Evolutionary conservation across 2,329 filamentous ascomycete species (phyloP), one percentile per base, ranked within the genome.

Genomic region (Rhexocercosporidium sp.): DNA sequence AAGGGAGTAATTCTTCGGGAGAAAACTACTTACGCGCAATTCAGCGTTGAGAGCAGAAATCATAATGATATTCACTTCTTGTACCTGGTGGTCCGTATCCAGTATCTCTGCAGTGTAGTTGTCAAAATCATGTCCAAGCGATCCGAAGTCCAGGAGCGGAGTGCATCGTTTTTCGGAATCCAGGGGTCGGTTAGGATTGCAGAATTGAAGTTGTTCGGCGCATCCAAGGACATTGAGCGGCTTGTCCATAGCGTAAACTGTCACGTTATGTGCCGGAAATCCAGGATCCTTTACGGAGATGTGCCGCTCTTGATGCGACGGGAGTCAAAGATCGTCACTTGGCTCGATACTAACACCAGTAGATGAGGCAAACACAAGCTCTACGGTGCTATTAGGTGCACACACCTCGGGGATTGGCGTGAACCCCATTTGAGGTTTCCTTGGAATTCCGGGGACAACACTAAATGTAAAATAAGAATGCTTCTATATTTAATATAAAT

Each of bases 251-350:
- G 3, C 27, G 37, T 62, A 62, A 27, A 51, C 34, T 16, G 59
- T 51, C 7, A 20, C 20, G 14, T 62, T 62, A 3, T 9, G 47
- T 1, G 25, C 16, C 6, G 14, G 16, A 6, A 14, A 29, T 11
- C 37, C 39, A 18, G 44, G 41, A 22, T 31, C 39, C 9, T 20
- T 20, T 20, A 31, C 25, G 5, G 22, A 31, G 14, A 20, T 1
- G 22, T 11, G 6, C 9, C 8, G 9, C 7, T 1, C 9, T 51
- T 62, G 9, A 14, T 62, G 59, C 1, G 59, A 27, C 12, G 59
- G 37, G 5, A 62, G 59, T 46, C 59, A 62, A 9, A 25, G 37
- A 20, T 53, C 59, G 27, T 62, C 29, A 8, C 59, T 62, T n/a
- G 46, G 29, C 11, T 8, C 27, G 11, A 51, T 8, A 27, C 20